Percentiles rank a stretch among this genome's conserved stretches.
Conservation (phyloP, 78 protist species). For the Dictyostelium discoideum region dicty_2.7 NC_007090.3:5271001-5271500, state of each 20-base stretch:
- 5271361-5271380: not conserved
- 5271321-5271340: not conserved
- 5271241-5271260: not conserved
- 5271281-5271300: not conserved
- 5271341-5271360: not conserved
- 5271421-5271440: not conserved
- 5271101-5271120: not conserved
- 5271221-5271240: not conserved
- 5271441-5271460: not conserved
- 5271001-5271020: not conserved
- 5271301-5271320: not conserved
- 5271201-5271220: not conserved
- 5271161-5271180: not conserved
- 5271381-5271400: not conserved
- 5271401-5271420: not conserved
- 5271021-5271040: not conserved
- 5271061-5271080: not conserved
- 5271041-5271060: not conserved
- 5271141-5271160: not conserved
- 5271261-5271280: not conserved
- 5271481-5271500: slow-evolving; percentile 12
- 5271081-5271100: not conserved
- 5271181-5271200: slow-evolving; percentile 18
- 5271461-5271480: not conserved
- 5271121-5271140: not conserved